Base-by-base conservation (phyloP, 768 basidiomycete genomes). In the Royoungia palumana region DNA sequence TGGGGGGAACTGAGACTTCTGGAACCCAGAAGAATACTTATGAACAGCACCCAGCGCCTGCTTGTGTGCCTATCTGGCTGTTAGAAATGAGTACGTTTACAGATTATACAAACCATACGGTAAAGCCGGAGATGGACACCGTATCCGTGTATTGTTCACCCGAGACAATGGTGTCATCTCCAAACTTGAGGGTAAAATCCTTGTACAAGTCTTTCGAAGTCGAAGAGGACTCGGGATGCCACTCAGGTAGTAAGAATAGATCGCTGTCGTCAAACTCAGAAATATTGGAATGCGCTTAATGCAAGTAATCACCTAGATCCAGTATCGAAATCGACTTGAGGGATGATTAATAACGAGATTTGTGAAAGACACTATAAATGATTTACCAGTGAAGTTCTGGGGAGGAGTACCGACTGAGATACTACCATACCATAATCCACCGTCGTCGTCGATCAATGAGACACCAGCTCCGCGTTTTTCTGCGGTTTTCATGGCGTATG, bases 211-310 rank as follows among this genome's bases (percentile, higher is more conserved):
- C 38, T 13, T n/a, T 6, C 5, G 51, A 34, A 10, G 55, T 50
- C 8, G 52, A 47, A 36, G 51, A 53, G 11, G 48, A 32, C 9
- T 6, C 19, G 5, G 72, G 54, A 47, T 70, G 49, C 58, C 70
- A 73, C 24, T 4, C 24, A 25, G 24, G 8, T 20, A 64, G 62
- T n/a, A 66, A 20, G 44, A 63, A 62, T 11, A 65, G 54, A 44
- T 66, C 65, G 34, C 58, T 60, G 41, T 56, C 46, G 20, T 44
- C 24, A 19, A 28, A 46, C 54, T 58, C 6, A 46, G 9, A n/a
- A 37, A 20, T 24, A 25, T 9, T 19, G 5, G 6, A 9, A 12
- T 27, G 20, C 24, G 16, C 9, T 13, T 20, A 24, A 22, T 2
- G 39, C n/a, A n/a, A 22, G 6, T 7, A 46, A 22, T 9, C 34